phyloP scores from a whole-genome alignment of 2,329 filamentous ascomycete genomes.

The Aureobasidium sp. region DNA sequence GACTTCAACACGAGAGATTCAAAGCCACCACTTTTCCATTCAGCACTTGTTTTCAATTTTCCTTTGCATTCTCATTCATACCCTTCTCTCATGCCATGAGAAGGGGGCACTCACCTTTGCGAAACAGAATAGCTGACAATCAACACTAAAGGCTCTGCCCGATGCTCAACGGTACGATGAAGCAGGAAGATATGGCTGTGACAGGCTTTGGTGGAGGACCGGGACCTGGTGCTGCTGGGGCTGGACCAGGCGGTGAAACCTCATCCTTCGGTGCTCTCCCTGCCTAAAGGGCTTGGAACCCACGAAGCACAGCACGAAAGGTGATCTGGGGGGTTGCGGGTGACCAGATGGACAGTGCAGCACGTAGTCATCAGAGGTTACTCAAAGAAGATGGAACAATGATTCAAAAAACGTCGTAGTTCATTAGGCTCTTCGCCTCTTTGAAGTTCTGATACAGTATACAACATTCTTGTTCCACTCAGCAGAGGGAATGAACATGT shows the following conservation, averaged over 20 bases:
- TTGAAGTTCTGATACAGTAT: background rate
- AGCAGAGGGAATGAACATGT: background rate
- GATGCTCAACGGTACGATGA: slow-evolving; percentile 66
- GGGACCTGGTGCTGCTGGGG: slow-evolving; percentile 9
- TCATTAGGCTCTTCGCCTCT: background rate
- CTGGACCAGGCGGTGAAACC: background rate
- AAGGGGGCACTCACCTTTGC: background rate
- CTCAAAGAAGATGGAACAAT: background rate
- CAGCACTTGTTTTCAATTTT: slow-evolving; percentile 13
- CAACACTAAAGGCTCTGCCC: slow-evolving; percentile 60
- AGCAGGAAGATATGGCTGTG: slow-evolving; percentile 24
- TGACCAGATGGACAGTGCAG: background rate
- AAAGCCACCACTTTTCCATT: slow-evolving; percentile 6
- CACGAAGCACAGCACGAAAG: background rate
- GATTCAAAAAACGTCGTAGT: background rate
- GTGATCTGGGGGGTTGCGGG: background rate
- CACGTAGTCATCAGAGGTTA: background rate
- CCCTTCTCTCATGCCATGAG: background rate
- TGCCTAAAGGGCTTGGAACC: background rate
- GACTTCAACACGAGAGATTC: slow-evolving; percentile 11
- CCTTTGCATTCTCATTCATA: slow-evolving; percentile 11
- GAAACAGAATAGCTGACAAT: slow-evolving; percentile 12
- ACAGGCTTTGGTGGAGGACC: slow-evolving; percentile 15
- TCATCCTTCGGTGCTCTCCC: slow-evolving; percentile 2
- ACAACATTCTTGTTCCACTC: background rate